Base-by-base conservation (phyloP, 228 moss, liverwort and hornwort genomes). In the Sphagnum fallax region DNA sequence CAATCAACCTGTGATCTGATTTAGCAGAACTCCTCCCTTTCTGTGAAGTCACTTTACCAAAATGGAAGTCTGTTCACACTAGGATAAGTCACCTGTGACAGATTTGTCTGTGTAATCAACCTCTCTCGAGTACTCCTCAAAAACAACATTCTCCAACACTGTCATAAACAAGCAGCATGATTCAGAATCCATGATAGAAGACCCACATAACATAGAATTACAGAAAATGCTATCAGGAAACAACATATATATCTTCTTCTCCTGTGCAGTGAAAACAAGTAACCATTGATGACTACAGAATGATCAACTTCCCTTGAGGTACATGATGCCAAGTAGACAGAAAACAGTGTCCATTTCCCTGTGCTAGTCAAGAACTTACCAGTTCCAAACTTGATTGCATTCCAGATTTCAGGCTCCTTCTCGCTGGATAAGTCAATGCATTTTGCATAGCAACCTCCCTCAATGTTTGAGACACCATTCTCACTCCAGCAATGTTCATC, bases 371-470 rank as follows among this genome's bases (percentile, higher is more conserved):
- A 55, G 55, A 11, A 60, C 80, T 70, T 68, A 89, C 97, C 97
- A 6, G 98, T 98, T 60, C 98, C 98, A 62, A 90, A 98, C 79
- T 98, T 98, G 77, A 98, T 98, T 9, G 98, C 94, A 72, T 98
- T 90, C 87, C 90, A 98, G 50, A 98, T 98, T 68, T 98, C 98
- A 0, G 98, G 98, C 81, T 98, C 98, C 71, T 89, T 90, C 51
- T 93, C 98, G 16, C 69, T 71, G 32, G 90, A 49, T 6, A 98
- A 92, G 55, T 98, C 94, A 70, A 98, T 98, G 85, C 90, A 90
- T 74, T 98, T 98, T 4, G 98, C 98, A 62, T 98, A 98, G 67
- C 98, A 98, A 47, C 98, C 98, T 51, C 98, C 98, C 75, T 98
- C 98, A 64, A 98, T 98, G 70, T 98, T 98, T 50, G 98, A 87